Base-by-base conservation (phyloP, 2,329 filamentous ascomycete genomes). In the Eutypella sp. region DNA sequence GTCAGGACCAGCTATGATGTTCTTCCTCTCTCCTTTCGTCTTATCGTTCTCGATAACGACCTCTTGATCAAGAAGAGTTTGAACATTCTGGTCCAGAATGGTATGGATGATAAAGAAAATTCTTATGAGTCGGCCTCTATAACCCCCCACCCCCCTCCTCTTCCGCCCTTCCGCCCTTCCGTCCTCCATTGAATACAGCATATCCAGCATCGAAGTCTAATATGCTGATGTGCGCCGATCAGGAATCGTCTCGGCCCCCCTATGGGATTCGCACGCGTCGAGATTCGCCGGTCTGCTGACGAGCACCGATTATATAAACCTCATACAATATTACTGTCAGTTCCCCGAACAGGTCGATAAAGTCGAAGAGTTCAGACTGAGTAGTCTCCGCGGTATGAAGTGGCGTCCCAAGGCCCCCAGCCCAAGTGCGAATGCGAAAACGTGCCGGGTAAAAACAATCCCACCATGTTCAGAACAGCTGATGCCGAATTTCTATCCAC, bases 261-360 rank as follows among this genome's bases (percentile, higher is more conserved):
- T 99, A 54, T 99, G 93, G 93, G 91, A 99, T 67, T 96, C 92
- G 22, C 85, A 87, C 54, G 88, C 85, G 4, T 95, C 91, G 22
- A 89, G 87, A 29, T 99, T 97, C 67, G 93, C 92, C 34, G 93
- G 93, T 33, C 80, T 99, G 41, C 77, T 99, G 54, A 99, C 93
- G 23, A 93, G 90, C 52, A 95, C 90, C 50, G 93, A 99, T 70
- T 99, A 93, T 67, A 95, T 99, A 71, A 99, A 99, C 62, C 86
- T 99, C 47, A 95, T 99, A 34, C 92, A 97, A 66, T 99, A 99
- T 70, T 97, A 99, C 74, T 96, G 90, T 76, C 91, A 97, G 68
- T 95, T 93, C 58, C 93, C 92, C 2, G 89, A 95, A 55, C 87
- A 91, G 47, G 79, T 97, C 50, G 82, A 84, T 54, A 84, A 92